phyloP scores from a whole-genome alignment of 768 basidiomycete species.

The Infundibulicybe gibba region DNA sequence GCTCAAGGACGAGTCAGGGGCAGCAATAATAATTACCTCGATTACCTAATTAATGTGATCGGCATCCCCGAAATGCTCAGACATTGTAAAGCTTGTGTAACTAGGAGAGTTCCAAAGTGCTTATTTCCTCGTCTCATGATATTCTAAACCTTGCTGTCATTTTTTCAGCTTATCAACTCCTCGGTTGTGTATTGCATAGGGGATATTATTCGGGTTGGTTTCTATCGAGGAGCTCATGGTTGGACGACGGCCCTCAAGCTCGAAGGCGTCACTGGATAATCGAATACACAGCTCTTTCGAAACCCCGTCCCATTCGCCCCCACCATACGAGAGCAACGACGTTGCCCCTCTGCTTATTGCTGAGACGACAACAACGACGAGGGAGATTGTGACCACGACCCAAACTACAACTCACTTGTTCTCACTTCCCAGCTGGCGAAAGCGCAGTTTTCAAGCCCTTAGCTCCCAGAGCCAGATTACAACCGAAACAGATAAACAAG shows the following conservation, averaged over 20 bases:
- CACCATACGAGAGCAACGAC: slow-evolving; percentile 27
- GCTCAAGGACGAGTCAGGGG: no score
- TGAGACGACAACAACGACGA: slow-evolving; percentile 46
- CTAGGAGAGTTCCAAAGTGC: no score
- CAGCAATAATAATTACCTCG: no score
- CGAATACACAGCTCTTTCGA: slow-evolving; percentile 5
- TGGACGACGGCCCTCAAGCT: slow-evolving; percentile 14
- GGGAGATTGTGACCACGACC: slow-evolving; percentile 41
- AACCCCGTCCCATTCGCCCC: slow-evolving; percentile 17
- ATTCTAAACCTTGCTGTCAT: no score
- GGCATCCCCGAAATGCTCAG: no score
- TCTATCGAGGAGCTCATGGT: slow-evolving; percentile 18
- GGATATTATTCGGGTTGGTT: slow-evolving; percentile 2
- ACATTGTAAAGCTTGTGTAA: no score
- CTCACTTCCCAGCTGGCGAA: slow-evolving; percentile 64
- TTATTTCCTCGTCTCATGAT: no score
- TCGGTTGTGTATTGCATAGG: not conserved
- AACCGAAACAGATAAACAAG: slow-evolving; percentile 13
- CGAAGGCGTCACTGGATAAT: slow-evolving; percentile 4
- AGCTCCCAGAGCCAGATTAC: slow-evolving; percentile 21
- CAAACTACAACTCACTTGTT: slow-evolving; percentile 56
- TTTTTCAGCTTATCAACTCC: no score
- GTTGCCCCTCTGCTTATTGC: slow-evolving; percentile 32
- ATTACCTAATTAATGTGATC: no score
- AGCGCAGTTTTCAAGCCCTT: slow-evolving; percentile 34